Conservation (phyloP, 805 yeast species). For the Clavispora vitiphila region DNA sequence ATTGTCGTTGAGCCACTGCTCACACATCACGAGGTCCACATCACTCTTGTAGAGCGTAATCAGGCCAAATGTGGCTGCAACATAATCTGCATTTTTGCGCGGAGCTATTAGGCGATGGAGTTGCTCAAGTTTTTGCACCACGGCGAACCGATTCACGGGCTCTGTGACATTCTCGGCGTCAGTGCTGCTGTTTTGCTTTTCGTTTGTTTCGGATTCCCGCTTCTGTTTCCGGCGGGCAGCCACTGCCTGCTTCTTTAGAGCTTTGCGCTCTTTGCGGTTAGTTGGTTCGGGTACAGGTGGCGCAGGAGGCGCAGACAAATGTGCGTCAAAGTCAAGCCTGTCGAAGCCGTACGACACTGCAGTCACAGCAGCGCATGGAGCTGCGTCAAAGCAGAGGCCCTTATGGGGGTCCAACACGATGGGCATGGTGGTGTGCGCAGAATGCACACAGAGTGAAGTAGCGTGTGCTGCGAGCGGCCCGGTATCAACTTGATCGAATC, state of each 20-base stretch:
- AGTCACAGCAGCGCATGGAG: background rate
- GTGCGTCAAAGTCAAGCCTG: slow-evolving; percentile 9
- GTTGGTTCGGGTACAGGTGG: background rate
- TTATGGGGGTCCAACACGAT: slow-evolving; percentile 14
- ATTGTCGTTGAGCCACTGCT: slow-evolving; percentile 73
- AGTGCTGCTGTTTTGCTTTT: background rate
- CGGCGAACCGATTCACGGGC: slow-evolving; percentile 5
- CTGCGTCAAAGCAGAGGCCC: slow-evolving; percentile 14
- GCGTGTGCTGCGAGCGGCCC: too few relatives aligned
- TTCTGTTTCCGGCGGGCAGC: background rate
- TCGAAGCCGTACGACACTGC: slow-evolving; percentile 9
- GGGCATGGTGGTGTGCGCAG: slow-evolving; percentile 6
- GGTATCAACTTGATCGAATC: too few relatives aligned
- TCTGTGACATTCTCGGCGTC: background rate
- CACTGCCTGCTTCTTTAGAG: slow-evolving; percentile 1
- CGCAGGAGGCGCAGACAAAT: slow-evolving; percentile 1
- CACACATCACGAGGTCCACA: slow-evolving; percentile 50
- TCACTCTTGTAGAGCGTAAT: slow-evolving; percentile 58
- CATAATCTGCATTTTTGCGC: slow-evolving; percentile 17
- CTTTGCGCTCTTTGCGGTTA: slow-evolving; percentile 7
- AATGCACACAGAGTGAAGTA: background rate
- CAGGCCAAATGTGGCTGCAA: slow-evolving; percentile 48
- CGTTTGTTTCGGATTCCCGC: background rate
- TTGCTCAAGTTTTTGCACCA: slow-evolving; percentile 5
- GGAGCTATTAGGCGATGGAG: slow-evolving; percentile 7